Percentiles rank a stretch among this genome's conserved stretches.
Evolutionary conservation across 345 rosid genomes (phyloP).

Genomic region (Eucalyptus cladocalyx): DNA sequence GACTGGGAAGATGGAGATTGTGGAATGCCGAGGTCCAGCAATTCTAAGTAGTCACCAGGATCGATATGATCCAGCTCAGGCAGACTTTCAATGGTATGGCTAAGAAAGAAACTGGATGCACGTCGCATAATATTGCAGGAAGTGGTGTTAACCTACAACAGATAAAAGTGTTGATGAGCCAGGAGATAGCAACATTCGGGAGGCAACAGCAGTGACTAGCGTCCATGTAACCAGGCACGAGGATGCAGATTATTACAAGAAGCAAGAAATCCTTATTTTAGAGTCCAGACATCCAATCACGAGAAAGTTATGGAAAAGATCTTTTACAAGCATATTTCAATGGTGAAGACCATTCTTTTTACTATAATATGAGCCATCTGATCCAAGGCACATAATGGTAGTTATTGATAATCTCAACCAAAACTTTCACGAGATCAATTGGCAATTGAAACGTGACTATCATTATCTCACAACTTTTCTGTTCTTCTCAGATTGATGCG

Average conservation of each 20-base stretch:
- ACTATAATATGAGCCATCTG: neutral
- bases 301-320: neutral
- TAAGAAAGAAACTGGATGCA: neutral
- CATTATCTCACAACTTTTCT: neutral
- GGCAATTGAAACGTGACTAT: neutral
- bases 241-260: neutral
- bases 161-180: neutral
- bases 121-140: neutral
- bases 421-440: neutral
- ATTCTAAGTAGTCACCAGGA: constrained; percentile 31
- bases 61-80: neutral
- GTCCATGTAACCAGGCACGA: neutral
- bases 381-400: neutral
- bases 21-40: constrained; percentile 30
- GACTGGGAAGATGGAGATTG: constrained; percentile 25
- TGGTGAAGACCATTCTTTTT: neutral
- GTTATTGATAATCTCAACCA: neutral
- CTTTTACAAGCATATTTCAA: neutral
- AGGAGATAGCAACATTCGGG: neutral
- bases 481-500: neutral
- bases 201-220: neutral
- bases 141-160: neutral
- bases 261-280: neutral
- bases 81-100: neutral
- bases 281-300: neutral